Percentiles rank a stretch among this genome's conserved stretches.
Evolutionary conservation across 2,329 filamentous ascomycete genomes (phyloP).

Genomic region (Fusarium sp.): DNA sequence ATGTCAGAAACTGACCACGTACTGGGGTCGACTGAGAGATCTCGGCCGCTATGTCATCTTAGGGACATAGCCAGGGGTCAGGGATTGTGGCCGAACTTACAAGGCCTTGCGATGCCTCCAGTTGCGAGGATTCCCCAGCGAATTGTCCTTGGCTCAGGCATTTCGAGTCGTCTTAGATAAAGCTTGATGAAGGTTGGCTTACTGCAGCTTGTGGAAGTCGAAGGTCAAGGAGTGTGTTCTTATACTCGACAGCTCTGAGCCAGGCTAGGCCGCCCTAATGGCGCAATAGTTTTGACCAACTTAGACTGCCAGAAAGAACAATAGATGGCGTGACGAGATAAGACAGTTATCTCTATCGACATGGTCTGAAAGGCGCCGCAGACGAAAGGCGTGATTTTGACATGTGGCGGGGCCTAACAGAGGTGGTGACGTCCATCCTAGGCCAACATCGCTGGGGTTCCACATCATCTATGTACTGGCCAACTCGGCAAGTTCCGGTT

Average conservation of each 20-base stretch:
- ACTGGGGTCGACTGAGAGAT: conserved; percentile 78
- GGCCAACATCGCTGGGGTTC: neutral
- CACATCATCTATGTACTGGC: neutral
- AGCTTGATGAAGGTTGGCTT: neutral
- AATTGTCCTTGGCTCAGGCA: neutral
- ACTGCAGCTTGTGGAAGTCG: neutral
- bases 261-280: neutral
- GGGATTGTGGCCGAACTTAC: neutral
- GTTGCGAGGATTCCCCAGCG: conserved; percentile 14
- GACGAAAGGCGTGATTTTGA: neutral
- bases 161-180: neutral
- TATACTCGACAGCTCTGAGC: neutral
- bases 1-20: conserved; percentile 77
- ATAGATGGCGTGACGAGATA: neutral
- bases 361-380: neutral
- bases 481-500: neutral
- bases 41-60: conserved; percentile 56
- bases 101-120: conserved; percentile 9
- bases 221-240: neutral
- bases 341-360: neutral
- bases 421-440: neutral
- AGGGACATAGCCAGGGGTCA: neutral
- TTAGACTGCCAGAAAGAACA: neutral
- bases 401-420: neutral
- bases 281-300: neutral